Conservation (phyloP, 768 basidiomycete genomes). For the Tricholoma saponaceum region DNA sequence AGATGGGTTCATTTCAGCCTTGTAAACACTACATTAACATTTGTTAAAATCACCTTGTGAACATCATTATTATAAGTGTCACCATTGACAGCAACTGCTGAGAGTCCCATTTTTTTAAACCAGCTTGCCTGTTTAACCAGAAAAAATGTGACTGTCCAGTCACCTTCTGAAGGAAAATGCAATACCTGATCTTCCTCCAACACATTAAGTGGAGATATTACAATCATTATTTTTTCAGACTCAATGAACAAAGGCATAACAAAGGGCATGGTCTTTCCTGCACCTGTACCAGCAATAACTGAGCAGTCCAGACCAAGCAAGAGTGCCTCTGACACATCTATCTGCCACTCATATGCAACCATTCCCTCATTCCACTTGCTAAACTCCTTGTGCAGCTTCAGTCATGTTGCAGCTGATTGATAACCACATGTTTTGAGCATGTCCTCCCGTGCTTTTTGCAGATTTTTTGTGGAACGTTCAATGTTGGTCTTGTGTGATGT, state of each 20-base stretch:
- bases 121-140: constrained; percentile 14
- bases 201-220: constrained; percentile 34
- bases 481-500: not conserved
- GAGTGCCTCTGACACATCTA: constrained; percentile 33
- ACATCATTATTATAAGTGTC: too few species aligned
- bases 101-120: constrained; percentile 24
- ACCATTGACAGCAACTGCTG: constrained; percentile 31
- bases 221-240: constrained; percentile 18
- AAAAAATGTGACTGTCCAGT: not conserved
- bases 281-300: constrained; percentile 33
- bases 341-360: constrained; percentile 31
- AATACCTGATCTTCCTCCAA: constrained; percentile 33
- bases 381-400: not conserved
- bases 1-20: not conserved
- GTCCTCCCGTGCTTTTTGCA: not conserved
- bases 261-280: constrained; percentile 36
- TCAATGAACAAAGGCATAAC: constrained; percentile 25
- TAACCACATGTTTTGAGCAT: not conserved
- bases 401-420: not conserved
- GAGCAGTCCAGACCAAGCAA: constrained; percentile 27
- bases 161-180: not conserved
- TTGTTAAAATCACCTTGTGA: constrained; percentile 20
- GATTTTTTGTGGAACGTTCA: not conserved
- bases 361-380: constrained; percentile 5
- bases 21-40: not conserved